Evolutionary conservation across 106 monocot species (phyloP).

Genomic region (Dendrobium chrysotoxum): DNA sequence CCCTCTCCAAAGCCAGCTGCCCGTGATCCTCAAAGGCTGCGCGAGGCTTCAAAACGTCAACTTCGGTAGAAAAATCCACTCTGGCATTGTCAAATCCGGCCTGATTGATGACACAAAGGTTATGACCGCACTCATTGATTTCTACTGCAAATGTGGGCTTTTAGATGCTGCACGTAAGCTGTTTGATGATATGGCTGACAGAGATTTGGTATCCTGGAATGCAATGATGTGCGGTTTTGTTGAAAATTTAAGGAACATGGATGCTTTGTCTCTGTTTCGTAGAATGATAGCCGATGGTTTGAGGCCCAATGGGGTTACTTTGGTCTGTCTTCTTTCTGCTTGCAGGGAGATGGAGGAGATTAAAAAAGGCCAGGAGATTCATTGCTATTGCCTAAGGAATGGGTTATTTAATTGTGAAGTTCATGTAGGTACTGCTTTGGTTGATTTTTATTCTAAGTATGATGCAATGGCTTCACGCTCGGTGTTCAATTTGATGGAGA

Average conservation of each 20-base stretch:
- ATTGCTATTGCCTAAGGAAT: constrained; percentile 26
- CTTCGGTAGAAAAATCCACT: constrained; percentile 14
- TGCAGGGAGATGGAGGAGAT: constrained; percentile 14
- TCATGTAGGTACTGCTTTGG: constrained; percentile 24
- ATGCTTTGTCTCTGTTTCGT: constrained; percentile 14
- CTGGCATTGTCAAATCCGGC: not conserved
- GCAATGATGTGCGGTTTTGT: constrained; percentile 13
- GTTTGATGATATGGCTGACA: constrained; percentile 13
- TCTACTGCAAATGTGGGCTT: constrained; percentile 24
- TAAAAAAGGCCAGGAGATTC: constrained; percentile 14
- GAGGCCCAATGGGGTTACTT: constrained; percentile 14
- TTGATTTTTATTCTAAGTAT: constrained; percentile 25
- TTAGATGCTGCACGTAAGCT: not conserved
- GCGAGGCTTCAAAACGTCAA: constrained; percentile 13
- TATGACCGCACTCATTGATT: constrained; percentile 21
- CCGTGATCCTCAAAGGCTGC: constrained; percentile 27
- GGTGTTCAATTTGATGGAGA: constrained; percentile 40
- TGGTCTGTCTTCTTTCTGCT: constrained; percentile 19
- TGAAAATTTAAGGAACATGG: constrained; percentile 9
- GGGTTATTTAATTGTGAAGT: constrained; percentile 16
- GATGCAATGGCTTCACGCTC: constrained; percentile 18
- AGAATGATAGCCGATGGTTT: constrained; percentile 16
- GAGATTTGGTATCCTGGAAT: constrained; percentile 18
- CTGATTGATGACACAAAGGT: constrained; percentile 7
- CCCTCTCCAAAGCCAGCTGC: constrained; percentile 5